Base-by-base conservation (phyloP, 768 basidiomycete genomes). In the Amanita inopinata region DNA sequence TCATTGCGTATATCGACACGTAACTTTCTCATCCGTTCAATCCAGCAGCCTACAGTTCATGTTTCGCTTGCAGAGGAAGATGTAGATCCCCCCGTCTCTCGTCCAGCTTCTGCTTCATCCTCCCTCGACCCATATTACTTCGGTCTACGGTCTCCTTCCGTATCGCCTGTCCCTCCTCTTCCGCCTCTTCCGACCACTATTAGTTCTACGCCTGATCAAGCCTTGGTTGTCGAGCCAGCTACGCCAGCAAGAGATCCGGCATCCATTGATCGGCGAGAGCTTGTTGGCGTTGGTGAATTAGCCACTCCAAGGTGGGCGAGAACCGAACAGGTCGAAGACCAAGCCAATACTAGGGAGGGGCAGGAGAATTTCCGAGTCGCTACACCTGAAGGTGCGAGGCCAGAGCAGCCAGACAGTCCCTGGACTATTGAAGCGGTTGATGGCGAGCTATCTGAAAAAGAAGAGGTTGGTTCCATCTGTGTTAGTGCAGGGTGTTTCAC, bases 281-380 rank as follows among this genome's bases (percentile, higher is more conserved):
- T 98, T 30, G 78, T 98, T 40, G 96, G 96, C 18, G 86, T 98
- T 4, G 96, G 96, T 27, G 96, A 99, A 62, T 76, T 98, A 23
- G 69, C 91, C 14, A 99, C 96, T n/a, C 96, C 96, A 36, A 76
- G 92, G 47, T 99, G 92, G 93, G 73, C 74, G 46, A 75, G 74
- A 55, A 58, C 64, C 20, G 70, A 72, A 36, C 61, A 65, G 25
- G 59, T 61, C 50, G 70, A 59, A 40, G 52, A 58, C 43, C 67
- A 60, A 40, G 61, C 56, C 24, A n/a, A n/a, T n/a, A 52, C 42
- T 46, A 18, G 49, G 47, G 3, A 49, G n/a, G 58, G 63, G 42
- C 55, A 49, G 4, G 70, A 68, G 41, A 58, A 54, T 15, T 72
- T 72, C 45, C 70, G 71, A 28, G 62, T 71, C 3, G 59, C 67